Evolutionary conservation across 768 basidiomycete genomes (phyloP), one percentile per base, ranked within the genome.

Genomic region (Auricularia auricula-judae): DNA sequence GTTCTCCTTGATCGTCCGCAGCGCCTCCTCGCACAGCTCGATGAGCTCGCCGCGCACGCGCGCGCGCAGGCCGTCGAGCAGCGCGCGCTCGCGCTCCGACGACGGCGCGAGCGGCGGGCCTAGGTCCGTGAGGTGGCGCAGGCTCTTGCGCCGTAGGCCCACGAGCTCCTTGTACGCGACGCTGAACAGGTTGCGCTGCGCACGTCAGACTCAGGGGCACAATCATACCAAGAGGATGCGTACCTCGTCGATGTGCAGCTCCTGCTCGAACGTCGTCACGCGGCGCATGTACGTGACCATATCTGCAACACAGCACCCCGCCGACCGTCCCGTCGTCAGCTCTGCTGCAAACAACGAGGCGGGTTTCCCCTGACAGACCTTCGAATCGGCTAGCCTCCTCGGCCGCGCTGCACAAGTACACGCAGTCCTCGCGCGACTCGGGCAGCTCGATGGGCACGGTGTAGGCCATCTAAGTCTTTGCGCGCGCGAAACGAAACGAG

Each of bases 11-110:
- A 68, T 64, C 36, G 80, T 79, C 68, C 75, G 70, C 64, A 81
- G 76, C 71, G 80, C 80, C 73, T 81, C 80, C 71, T 81, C 78
- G 70, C 80, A 81, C 74, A 81, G 78, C 73, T 77, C 77, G 68
- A 76, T 78, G 63, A 81, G 75, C 72, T 81, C 80, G 63, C 72
- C 73, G 74, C 79, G 78, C 64, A 81, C 78, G 76, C 79, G 79
- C 71, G 75, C 74, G 64, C 78, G 71, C 78, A 80, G 79, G 34
- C 71, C 72, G 74, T 78, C 77, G 76, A 81, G 79, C 76, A 79
- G 79, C 66, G 71, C 69, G 67, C 80, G 78, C 73, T 80, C 76
- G 63, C 72, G 71, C 66, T 76, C 76, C 76, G 67, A 78, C 78
- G 71, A 79, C 78, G 71, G 75, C 73, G 74, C 79, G 78, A 72